Conservation (phyloP, 257 asterid genomes). For the Lithospermum erythrorhizon region DNA sequence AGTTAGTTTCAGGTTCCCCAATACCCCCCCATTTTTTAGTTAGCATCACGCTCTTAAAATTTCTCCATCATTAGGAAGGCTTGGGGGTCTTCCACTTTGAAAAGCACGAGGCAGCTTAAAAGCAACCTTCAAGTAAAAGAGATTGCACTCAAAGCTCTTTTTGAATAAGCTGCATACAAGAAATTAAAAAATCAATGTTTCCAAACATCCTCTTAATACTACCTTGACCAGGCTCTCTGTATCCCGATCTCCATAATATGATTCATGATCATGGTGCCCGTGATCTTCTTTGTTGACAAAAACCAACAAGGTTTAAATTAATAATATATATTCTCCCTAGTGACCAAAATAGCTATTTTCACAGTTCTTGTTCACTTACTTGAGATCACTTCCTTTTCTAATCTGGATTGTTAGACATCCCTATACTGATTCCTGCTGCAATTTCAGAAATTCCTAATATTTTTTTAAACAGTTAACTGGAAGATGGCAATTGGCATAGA, state of each 20-base stretch:
- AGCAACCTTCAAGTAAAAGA: too few species aligned
- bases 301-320: conserved; percentile 2
- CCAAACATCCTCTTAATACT: conserved; percentile 13
- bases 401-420: conserved; percentile 9
- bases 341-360: not conserved
- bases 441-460: not conserved
- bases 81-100: too few species aligned
- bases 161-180: not conserved
- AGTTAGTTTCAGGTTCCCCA: too few species aligned
- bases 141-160: too few species aligned
- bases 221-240: conserved; percentile 80
- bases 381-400: conserved; percentile 4
- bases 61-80: too few species aligned
- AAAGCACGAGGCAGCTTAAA: too few species aligned
- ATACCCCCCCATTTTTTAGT: too few species aligned
- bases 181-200: too few species aligned
- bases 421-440: conserved; percentile 9
- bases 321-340: conserved; percentile 1
- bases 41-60: too few species aligned
- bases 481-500: not conserved
- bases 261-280: conserved; percentile 92
- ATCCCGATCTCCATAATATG: conserved; percentile 97
- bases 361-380: not conserved
- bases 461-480: not conserved
- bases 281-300: conserved; percentile 53